Evolutionary conservation across 345 rosid species (phyloP).

Genomic region (Salix dunnii): DNA sequence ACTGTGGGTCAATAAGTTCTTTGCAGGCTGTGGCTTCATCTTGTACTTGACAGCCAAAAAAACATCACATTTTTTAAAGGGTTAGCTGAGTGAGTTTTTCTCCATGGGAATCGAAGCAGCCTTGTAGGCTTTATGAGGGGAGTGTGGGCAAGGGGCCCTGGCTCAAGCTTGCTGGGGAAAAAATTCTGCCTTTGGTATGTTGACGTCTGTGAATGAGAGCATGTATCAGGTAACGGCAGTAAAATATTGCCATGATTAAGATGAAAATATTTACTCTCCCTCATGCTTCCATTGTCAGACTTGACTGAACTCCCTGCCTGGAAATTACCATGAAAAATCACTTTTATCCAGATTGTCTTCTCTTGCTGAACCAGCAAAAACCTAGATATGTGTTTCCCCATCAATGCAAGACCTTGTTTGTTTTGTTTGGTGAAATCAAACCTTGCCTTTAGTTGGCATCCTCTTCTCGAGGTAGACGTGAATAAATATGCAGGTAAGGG

Average conservation of each 20-base stretch:
- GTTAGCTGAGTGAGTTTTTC: neutral
- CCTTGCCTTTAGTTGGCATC: too few relatives aligned
- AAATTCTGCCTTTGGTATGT: too few relatives aligned
- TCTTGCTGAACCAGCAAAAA: too few relatives aligned
- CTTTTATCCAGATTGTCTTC: too few relatives aligned
- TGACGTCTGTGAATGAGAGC: too few relatives aligned
- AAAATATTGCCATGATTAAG: neutral
- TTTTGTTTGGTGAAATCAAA: too few relatives aligned
- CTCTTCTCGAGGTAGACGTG: too few relatives aligned
- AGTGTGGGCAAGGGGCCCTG: neutral
- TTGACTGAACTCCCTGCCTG: neutral
- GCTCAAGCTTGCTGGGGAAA: neutral
- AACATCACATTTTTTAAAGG: neutral
- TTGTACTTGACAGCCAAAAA: neutral
- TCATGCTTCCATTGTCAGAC: neutral
- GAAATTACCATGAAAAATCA: too few relatives aligned
- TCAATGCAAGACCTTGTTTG: too few relatives aligned
- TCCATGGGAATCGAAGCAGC: neutral
- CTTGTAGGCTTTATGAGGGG: neutral
- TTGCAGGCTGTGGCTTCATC: neutral
- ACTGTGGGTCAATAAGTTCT: neutral
- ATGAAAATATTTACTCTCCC: neutral
- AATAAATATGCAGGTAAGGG: too few relatives aligned
- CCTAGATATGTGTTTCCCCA: too few relatives aligned
- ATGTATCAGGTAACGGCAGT: too few relatives aligned